These are phyloP conservation scores for Pholiota microspora DNA, from an alignment of 768 basidiomycete genomes.

Conservation along the genomic window DNA sequence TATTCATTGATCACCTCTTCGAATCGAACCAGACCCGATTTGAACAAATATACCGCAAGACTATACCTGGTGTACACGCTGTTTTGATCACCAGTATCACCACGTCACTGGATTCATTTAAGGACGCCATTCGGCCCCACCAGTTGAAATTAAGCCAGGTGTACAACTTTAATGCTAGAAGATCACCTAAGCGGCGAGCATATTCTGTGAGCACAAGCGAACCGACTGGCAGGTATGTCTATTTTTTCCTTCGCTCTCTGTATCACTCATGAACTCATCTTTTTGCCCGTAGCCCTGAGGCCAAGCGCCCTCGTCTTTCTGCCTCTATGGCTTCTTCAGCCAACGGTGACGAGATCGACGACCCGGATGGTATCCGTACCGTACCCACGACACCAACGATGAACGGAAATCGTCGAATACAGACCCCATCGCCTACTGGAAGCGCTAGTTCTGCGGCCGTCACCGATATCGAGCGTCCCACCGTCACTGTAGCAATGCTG, in stretches of 20 bases:
- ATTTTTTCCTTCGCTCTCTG: neutral
- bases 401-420: constrained; percentile 25
- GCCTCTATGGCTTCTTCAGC: constrained; percentile 28
- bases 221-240: constrained; percentile 31
- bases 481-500: constrained; percentile 65
- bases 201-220: constrained; percentile 38
- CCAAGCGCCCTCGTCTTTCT: constrained; percentile 46
- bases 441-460: constrained; percentile 39
- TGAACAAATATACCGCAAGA: constrained; percentile 17
- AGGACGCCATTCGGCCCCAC: constrained; percentile 27
- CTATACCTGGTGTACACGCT: constrained; percentile 13
- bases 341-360: constrained; percentile 25
- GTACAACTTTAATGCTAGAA: constrained; percentile 39
- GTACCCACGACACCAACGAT: constrained; percentile 31
- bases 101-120: constrained; percentile 30
- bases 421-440: constrained; percentile 46
- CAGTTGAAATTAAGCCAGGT: constrained; percentile 36
- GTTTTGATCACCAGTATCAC: constrained; percentile 30
- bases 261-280: neutral
- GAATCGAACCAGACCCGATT: constrained; percentile 35
- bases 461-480: constrained; percentile 20
- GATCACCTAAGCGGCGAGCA: constrained; percentile 46
- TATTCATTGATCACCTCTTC: constrained; percentile 50
- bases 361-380: constrained; percentile 15
- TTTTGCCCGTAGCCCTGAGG: constrained; percentile 19